phyloP scores from a whole-genome alignment of 495 filamentous ascomycete species.

The Oidiodendron maius region DNA sequence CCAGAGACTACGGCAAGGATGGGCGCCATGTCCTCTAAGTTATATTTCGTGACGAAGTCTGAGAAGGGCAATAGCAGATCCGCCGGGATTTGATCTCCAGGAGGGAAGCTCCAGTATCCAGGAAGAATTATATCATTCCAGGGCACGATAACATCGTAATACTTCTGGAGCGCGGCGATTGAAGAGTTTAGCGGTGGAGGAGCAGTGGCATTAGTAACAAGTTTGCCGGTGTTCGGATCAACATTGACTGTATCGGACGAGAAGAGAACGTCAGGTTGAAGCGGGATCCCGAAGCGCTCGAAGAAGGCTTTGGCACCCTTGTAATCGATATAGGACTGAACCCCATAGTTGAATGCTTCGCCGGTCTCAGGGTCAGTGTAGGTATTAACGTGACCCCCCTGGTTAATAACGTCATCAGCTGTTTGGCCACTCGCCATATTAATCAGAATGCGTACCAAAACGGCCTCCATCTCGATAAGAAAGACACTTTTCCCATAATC shows the following conservation, averaged over 20 bases:
- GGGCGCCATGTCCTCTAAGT: constrained; percentile 28
- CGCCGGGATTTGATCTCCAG: constrained; percentile 28
- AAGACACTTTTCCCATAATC: constrained; percentile 32
- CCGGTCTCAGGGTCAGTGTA: constrained; percentile 30
- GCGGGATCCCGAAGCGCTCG: constrained; percentile 31
- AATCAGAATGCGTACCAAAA: constrained; percentile 26
- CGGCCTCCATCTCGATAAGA: constrained; percentile 34
- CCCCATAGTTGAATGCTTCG: constrained; percentile 33
- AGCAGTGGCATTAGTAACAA: constrained; percentile 16
- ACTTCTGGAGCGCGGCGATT: constrained; percentile 27
- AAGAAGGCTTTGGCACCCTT: constrained; percentile 34
- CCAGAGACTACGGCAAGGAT: constrained; percentile 32
- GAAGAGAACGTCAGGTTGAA: constrained; percentile 19
- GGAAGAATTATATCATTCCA: constrained; percentile 30
- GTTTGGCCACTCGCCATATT: constrained; percentile 6
- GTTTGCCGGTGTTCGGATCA: constrained; percentile 34
- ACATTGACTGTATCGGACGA: constrained; percentile 23
- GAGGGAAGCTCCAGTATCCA: constrained; percentile 33
- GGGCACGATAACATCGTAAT: constrained; percentile 29
- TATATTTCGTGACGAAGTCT: constrained; percentile 37
- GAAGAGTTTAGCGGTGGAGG: constrained; percentile 15
- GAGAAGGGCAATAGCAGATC: constrained; percentile 40
- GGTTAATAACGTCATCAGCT: constrained; percentile 9
- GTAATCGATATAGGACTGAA: constrained; percentile 33
- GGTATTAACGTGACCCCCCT: constrained; percentile 39